Evolutionary conservation across 495 filamentous ascomycete species (phyloP).

Genomic region (Halenospora varia): DNA sequence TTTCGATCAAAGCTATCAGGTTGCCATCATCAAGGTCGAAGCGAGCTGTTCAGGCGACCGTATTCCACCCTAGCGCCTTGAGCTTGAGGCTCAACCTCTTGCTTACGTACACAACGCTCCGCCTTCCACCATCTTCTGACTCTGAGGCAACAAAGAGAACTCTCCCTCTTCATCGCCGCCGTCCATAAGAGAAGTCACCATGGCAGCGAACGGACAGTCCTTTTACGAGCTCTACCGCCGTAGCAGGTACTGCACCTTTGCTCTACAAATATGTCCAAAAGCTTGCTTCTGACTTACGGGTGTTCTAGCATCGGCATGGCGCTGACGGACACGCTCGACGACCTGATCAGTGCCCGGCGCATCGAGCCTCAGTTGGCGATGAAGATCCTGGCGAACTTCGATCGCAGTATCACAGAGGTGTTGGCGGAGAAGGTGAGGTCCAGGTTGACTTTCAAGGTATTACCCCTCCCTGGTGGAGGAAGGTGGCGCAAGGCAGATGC

Average conservation of each 20-base stretch:
- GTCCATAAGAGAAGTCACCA: constrained; percentile 13
- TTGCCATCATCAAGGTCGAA: constrained; percentile 5
- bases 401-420: constrained; percentile 82
- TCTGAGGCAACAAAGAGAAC: neutral
- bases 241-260: constrained; percentile 67
- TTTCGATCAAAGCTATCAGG: constrained; percentile 8
- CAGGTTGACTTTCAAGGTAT: constrained; percentile 92
- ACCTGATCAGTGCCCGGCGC: constrained; percentile 83
- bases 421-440: constrained; percentile 88
- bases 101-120: neutral
- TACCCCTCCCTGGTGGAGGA: constrained; percentile 1
- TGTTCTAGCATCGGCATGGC: constrained; percentile 74
- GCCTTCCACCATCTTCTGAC: neutral
- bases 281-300: neutral
- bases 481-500: constrained; percentile 1
- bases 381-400: constrained; percentile 94
- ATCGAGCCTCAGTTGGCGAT: constrained; percentile 98
- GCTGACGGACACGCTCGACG: constrained; percentile 93
- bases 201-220: constrained; percentile 33
- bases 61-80: constrained; percentile 8
- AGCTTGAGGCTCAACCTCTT: constrained; percentile 14
- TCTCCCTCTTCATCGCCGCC: constrained; percentile 17
- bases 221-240: constrained; percentile 97
- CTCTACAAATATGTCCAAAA: constrained; percentile 21
- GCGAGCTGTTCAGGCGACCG: constrained; percentile 7